Evolutionary conservation across 1,284 basidiomycete species (phyloP), one percentile per base, ranked within the genome.

Genomic region (Neotropicomus parvogracilis): DNA sequence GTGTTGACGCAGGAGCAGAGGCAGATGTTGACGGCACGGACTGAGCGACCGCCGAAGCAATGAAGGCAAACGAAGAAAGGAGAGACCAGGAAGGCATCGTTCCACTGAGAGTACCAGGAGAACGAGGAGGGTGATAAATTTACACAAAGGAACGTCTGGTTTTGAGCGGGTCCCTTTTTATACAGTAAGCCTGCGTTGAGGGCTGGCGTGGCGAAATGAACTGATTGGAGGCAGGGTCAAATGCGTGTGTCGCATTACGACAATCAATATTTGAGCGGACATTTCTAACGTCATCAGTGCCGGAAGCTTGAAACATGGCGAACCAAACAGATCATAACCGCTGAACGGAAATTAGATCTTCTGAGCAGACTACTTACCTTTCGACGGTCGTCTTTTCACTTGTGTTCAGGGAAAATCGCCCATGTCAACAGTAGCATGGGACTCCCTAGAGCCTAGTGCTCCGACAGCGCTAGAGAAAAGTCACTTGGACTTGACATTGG

Each of bases 61-160:
- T 21, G n/a, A 55, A 3, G 4, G 50, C 49, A 13, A 69, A 43
- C 2, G 45, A 52, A 40, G 40, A 56, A 56, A 69, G 53, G 55
- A 65, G 54, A 29, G 64, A 55, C 65, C 59, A 54, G 35, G 59
- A 54, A 33, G 54, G 61, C 65, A 68, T 56, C 20, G 12, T 56
- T 59, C 34, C 28, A 41, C 21, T 38, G 40, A 26, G 37, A 50
- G 50, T 48, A 61, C 52, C 19, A 11, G 52, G 57, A 52, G 42
- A 48, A 35, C 0, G 40, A 28, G 34, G 28, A 4, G 24, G 44
- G 10, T 27, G 44, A n/a, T 52, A 58, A 57, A 50, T 58, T 54
- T 54, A 63, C 60, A 62, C 54, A 33, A 40, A 12, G 40, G 24
- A 32, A 46, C 2, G 5, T 7, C 0, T 11, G 2, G 21, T 35